Evolutionary conservation across 2,329 filamentous ascomycete genomes (phyloP), one percentile per base, ranked within the genome.

Genomic region (Byssochlamys sp.): DNA sequence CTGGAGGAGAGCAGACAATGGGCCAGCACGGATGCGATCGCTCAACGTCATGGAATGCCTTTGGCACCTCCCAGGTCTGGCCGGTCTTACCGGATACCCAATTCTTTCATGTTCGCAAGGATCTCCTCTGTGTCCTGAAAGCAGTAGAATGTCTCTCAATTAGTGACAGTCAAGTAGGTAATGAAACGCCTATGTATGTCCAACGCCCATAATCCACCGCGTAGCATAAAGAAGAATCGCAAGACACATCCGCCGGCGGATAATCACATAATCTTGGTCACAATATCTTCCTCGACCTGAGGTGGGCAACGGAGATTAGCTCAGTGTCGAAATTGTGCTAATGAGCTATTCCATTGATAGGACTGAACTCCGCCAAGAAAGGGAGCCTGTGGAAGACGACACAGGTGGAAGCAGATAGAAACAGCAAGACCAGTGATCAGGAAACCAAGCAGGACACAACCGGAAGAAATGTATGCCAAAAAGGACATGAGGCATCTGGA

Each of bases 211-310:
- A 60, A 31, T 52, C 39, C 54, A 59, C 61, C 60, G 57, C 57
- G 12, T n/a, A 55, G 25, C 52, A 26, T 27, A 61, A 60, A 51
- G 62, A 61, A 52, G 61, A 56, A 59, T 63, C 62, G 57, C 64
- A 60, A 60, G 64, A 61, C 62, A 64, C 57, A 61, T 60, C 61
- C 59, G 59, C 55, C 60, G 66, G 39, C 39, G 39, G 39, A 45
- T 45, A 24, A 24, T 75, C 87, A 91, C 87, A 91, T 91, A 78
- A 95, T 89, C 78, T 89, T 92, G 68, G 88, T 91, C 74, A 91
- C 85, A 78, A 79, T 76, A 68, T 91, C 89, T 79, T 91, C 89
- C 80, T 92, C 89, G 77, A 90, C 87, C 89, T 92, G 84, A 74
- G 72, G 69, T 64, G 62, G 65, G 60, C 63, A 63, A 58, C 6